Conservation (phyloP, 2,329 filamentous ascomycete genomes). For the Pseudogymnoascus sp. region DNA sequence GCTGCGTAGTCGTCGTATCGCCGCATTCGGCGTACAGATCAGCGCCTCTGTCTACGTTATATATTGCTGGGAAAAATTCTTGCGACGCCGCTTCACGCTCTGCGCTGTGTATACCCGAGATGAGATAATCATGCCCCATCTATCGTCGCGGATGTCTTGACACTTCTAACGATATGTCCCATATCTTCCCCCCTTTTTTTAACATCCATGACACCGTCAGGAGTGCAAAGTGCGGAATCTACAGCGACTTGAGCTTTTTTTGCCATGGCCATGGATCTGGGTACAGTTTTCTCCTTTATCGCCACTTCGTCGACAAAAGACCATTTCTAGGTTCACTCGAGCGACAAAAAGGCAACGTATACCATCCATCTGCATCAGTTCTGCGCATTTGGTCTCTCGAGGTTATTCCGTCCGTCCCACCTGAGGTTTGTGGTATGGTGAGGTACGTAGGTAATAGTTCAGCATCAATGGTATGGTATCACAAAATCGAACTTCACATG, state of each 20-base stretch:
- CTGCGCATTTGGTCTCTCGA: background rate
- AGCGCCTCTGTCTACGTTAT: background rate
- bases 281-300: background rate
- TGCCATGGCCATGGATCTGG: background rate
- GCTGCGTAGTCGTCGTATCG: background rate
- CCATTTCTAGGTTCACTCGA: background rate
- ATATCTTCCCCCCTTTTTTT: background rate
- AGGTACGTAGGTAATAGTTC: background rate
- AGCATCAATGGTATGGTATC: background rate
- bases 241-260: background rate
- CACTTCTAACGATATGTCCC: background rate
- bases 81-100: background rate
- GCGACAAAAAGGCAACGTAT: background rate
- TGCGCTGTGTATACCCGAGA: background rate
- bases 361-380: background rate
- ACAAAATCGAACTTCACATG: background rate
- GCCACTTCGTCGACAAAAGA: background rate
- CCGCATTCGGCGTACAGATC: background rate
- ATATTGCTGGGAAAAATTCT: background rate
- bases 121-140: background rate
- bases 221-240: background rate
- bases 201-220: background rate
- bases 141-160: background rate
- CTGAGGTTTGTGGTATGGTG: background rate
- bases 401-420: background rate